These are phyloP conservation scores for Ceratocystis cacaofunesta DNA, from an alignment of 2,329 filamentous ascomycete genomes.

Conservation along the genomic window DNA sequence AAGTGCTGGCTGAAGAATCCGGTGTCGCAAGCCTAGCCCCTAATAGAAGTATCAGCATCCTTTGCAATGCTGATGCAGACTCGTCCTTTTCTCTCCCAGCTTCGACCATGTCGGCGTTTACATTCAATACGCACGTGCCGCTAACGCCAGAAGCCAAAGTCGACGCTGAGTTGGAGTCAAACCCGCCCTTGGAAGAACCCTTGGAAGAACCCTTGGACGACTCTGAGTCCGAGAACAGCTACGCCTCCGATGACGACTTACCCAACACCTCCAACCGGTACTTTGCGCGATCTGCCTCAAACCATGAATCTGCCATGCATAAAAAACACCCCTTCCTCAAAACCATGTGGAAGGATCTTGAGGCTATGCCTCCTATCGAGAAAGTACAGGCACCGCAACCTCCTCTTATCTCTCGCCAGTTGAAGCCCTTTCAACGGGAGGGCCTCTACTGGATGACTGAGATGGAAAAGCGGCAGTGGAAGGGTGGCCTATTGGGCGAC, in stretches of 20 bases:
- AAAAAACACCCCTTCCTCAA: conserved; percentile 59
- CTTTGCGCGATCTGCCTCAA: too few species aligned
- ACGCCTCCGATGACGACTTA: too few species aligned
- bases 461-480: conserved; percentile 76
- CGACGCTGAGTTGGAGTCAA: too few species aligned
- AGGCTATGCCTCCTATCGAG: conserved; percentile 51
- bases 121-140: too few species aligned
- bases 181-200: too few species aligned
- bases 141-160: too few species aligned
- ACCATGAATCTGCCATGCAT: not conserved
- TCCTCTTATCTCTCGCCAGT: conserved; percentile 57
- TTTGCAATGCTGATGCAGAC: not conserved
- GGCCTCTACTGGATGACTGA: conserved; percentile 87
- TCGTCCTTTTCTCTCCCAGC: too few species aligned
- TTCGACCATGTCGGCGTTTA: too few species aligned
- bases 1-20: not conserved
- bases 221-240: too few species aligned
- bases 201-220: too few species aligned
- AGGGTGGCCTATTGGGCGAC: conserved; percentile 80
- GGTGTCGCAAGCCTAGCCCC: not conserved
- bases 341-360: conserved; percentile 73
- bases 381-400: conserved; percentile 38
- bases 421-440: conserved; percentile 90
- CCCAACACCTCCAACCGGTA: too few species aligned
- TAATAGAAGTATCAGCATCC: not conserved